Percentiles rank a stretch among this genome's conserved stretches.
These are phyloP conservation scores for Phlyctochytrium arcticum DNA, from an alignment of 192 early-diverging fungal genomes.

Conservation along the genomic window DNA sequence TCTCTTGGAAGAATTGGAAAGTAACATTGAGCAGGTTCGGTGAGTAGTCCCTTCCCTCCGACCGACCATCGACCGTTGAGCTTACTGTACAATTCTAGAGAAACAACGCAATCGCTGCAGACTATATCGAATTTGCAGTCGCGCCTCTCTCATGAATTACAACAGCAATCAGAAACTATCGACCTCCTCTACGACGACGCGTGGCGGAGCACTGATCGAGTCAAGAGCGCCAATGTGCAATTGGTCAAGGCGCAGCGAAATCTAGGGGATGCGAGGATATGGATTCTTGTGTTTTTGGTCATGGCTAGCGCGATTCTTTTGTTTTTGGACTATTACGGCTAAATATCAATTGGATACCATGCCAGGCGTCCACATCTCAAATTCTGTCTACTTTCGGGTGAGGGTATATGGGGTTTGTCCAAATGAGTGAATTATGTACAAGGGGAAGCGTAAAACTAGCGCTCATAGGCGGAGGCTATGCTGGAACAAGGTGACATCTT, in stretches of 20 bases:
- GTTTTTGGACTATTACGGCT: conserved; percentile 41
- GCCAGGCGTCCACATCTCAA: too few species aligned
- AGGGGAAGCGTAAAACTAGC: too few species aligned
- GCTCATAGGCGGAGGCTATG: too few species aligned
- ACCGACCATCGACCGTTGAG: background rate
- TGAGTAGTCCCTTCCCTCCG: background rate
- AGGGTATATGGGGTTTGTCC: too few species aligned
- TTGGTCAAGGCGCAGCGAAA: conserved; percentile 27
- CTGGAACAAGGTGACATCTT: too few species aligned
- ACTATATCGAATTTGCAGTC: conserved; percentile 35
- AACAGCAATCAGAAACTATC: conserved; percentile 34
- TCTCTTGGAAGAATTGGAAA: conserved; percentile 32
- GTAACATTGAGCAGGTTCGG: conserved; percentile 41
- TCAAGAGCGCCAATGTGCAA: conserved; percentile 31
- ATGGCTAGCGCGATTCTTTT: conserved; percentile 30
- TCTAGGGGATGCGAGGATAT: conserved; percentile 34
- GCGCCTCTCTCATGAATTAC: conserved; percentile 33
- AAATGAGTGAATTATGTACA: too few species aligned
- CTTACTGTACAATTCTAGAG: conserved; percentile 8
- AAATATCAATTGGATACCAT: too few species aligned
- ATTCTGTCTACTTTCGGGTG: too few species aligned
- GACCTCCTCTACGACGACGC: conserved; percentile 39
- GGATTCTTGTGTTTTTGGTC: conserved; percentile 40
- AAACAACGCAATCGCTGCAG: conserved; percentile 33
- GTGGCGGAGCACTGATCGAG: conserved; percentile 26